phyloP scores from a whole-genome alignment of 2,329 filamentous ascomycete species.

The Atkinsonella hypoxylon region DNA sequence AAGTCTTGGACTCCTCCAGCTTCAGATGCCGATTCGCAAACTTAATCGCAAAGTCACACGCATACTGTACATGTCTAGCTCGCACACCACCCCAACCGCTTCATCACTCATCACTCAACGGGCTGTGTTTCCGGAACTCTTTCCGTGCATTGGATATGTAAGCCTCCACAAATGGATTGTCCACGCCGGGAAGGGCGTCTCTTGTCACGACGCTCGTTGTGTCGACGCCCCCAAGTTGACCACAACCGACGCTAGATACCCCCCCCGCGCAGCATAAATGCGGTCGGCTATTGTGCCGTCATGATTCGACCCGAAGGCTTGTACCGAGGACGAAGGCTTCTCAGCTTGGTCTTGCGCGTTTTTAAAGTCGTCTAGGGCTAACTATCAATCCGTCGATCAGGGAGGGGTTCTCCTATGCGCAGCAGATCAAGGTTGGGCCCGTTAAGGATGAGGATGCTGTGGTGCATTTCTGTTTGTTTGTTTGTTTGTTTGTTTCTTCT shows the following conservation, averaged over 20 bases:
- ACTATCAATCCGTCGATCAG: slow-evolving; percentile 61
- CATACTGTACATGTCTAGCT: slow-evolving; percentile 51
- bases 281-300: slow-evolving; percentile 64
- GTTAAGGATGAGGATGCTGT: slow-evolving; percentile 58
- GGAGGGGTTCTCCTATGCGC: slow-evolving; percentile 57
- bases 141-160: slow-evolving; percentile 65
- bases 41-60: slow-evolving; percentile 50
- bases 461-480: slow-evolving; percentile 22
- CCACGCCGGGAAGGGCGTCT: slow-evolving; percentile 59
- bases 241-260: slow-evolving; percentile 50
- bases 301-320: slow-evolving; percentile 63
- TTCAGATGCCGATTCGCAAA: slow-evolving; percentile 36
- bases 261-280: slow-evolving; percentile 47
- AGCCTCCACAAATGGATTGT: slow-evolving; percentile 65
- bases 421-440: slow-evolving; percentile 77
- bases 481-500: neutral
- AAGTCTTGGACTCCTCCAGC: neutral
- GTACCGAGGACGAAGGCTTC: slow-evolving; percentile 34
- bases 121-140: slow-evolving; percentile 55
- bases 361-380: slow-evolving; percentile 49
- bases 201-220: slow-evolving; percentile 65
- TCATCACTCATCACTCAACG: slow-evolving; percentile 69
- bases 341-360: slow-evolving; percentile 36
- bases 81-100: slow-evolving; percentile 61
- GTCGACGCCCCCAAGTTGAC: slow-evolving; percentile 69